Evolutionary conservation across 257 asterid species (phyloP), one percentile per base, ranked within the genome.

Genomic region (Petunia axillaris): DNA sequence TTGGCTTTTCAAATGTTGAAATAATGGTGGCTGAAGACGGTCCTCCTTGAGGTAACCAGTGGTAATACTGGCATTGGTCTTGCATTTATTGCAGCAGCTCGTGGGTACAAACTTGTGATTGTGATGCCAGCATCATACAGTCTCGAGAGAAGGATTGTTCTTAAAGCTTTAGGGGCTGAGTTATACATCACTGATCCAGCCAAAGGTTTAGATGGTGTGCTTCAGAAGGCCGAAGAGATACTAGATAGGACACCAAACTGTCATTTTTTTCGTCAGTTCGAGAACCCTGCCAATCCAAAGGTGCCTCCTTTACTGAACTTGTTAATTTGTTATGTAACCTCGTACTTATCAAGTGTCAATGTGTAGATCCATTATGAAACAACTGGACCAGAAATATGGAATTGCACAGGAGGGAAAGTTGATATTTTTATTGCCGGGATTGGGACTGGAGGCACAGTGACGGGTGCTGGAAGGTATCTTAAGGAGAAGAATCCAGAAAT

Each of bases 341-440:
- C 73, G 43, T 77, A 38, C 82, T 75, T 40, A 77, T 66, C 53
- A 41, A 79, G 35, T 38, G 8, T 76, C 73, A 58, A 74, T 84
- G 6, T 60, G 39, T 37, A 88, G 91, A 81, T 83, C 53, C 91
- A 88, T 57, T 88, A 88, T 65, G 89, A 88, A 82, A 86, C 91
- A 41, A 88, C 91, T 82, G 89, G 89, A 76, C 89, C 91, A 63
- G 91, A 88, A 80, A 88, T 88, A 75, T 88, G 91, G 91, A 65
- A 88, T 4, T 2, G 79, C 79, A 74, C 85, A 10, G 79, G 80
- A 68, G 91, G 89, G 52, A 84, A 84, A 70, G 84, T 88, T 44
- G 89, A 84, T 71, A 82, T 77, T 53, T 66, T 88, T 1, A 83
- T 88, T 79, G 87, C 86, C 7, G 91, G 89, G 78, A 88, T 88